Percentiles rank a stretch among this genome's conserved stretches.
Conservation (phyloP, 306 rosid species). For the Corylus avellana region DNA sequence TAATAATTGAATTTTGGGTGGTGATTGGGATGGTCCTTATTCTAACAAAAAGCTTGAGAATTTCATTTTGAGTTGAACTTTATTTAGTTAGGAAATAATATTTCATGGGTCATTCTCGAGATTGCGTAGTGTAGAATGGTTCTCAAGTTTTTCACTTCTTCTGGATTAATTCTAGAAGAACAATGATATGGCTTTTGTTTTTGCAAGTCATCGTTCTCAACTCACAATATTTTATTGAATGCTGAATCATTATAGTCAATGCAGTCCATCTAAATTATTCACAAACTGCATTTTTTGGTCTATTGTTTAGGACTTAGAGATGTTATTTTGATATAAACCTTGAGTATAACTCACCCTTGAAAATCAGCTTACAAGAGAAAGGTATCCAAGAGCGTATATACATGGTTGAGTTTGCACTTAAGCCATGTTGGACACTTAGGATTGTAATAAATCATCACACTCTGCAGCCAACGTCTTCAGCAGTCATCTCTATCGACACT, state of each 20-base stretch:
- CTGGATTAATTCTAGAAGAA: background rate
- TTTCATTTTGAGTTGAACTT: constrained; percentile 2
- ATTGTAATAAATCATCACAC: no score
- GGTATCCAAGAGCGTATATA: no score
- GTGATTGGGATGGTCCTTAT: background rate
- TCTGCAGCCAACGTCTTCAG: no score
- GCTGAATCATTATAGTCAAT: constrained; percentile 18
- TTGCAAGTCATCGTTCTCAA: constrained; percentile 28
- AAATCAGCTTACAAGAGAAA: no score
- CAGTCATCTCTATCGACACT: no score
- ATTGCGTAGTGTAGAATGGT: constrained; percentile 7
- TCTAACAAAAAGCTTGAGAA: background rate
- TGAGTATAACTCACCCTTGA: no score
- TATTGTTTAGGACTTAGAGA: background rate
- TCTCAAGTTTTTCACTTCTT: background rate
- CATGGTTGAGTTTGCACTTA: no score
- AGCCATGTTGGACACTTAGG: no score
- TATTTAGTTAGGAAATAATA: background rate
- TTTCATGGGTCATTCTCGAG: constrained; percentile 6
- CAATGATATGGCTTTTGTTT: constrained; percentile 22
- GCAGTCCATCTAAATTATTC: constrained; percentile 25
- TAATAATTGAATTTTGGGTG: background rate
- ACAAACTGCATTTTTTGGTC: background rate
- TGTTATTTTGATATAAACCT: no score
- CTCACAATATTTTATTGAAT: no score